These are phyloP conservation scores for Drosera spatulata DNA, from an alignment of 179 eudicot species.

Conservation along the genomic window DNA sequence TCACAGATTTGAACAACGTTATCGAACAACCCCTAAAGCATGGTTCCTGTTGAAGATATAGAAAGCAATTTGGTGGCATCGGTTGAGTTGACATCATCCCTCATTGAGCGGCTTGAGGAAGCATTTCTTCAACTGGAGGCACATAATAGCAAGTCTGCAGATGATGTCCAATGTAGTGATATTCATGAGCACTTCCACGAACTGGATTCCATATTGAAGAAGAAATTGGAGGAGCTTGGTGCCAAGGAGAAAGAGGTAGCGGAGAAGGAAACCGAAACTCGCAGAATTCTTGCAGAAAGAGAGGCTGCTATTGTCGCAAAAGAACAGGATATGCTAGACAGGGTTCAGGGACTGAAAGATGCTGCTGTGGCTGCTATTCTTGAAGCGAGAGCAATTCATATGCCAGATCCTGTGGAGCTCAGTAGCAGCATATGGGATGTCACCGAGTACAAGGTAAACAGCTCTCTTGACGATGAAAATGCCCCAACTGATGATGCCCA, in stretches of 20 bases:
- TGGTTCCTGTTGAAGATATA: slow-evolving; percentile 16
- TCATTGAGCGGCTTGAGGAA: slow-evolving; percentile 42
- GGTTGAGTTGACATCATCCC: slow-evolving; percentile 21
- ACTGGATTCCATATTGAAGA: slow-evolving; percentile 27
- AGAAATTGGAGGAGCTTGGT: slow-evolving; percentile 37
- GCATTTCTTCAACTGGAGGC: slow-evolving; percentile 41
- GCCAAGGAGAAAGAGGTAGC: slow-evolving; percentile 34
- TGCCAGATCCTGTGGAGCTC: slow-evolving; percentile 15
- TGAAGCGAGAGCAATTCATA: slow-evolving; percentile 24
- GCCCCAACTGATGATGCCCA: slow-evolving; percentile 21
- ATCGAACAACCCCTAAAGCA: too few relatives aligned
- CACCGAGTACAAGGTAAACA: slow-evolving; percentile 39
- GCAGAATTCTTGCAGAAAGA: slow-evolving; percentile 26
- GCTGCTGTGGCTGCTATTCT: slow-evolving; percentile 49
- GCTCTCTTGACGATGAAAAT: slow-evolving; percentile 31
- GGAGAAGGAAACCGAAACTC: slow-evolving; percentile 27
- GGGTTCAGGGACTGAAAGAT: slow-evolving; percentile 57
- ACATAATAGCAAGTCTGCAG: slow-evolving; percentile 19
- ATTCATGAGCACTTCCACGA: slow-evolving; percentile 35
- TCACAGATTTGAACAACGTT: too few relatives aligned
- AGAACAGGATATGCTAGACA: slow-evolving; percentile 52
- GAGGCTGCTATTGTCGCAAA: slow-evolving; percentile 39
- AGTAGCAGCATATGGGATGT: slow-evolving; percentile 5
- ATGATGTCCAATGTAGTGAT: slow-evolving; percentile 25
- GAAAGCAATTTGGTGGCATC: slow-evolving; percentile 19